phyloP scores from a whole-genome alignment of 441 rosid genomes.

The Flueggea neowawraea region DNA sequence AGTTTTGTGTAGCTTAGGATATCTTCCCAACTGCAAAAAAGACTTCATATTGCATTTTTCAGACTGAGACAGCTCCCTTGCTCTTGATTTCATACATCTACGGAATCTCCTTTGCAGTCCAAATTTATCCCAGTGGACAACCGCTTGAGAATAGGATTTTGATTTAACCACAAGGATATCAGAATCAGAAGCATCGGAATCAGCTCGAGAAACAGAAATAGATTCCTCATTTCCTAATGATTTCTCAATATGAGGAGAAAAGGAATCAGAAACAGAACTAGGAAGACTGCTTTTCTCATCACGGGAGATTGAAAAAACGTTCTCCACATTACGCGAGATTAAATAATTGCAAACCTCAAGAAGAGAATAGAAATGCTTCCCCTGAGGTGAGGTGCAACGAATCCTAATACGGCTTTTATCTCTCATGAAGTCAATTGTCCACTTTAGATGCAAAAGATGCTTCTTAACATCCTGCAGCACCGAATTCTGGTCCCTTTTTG shows the following conservation, averaged over 20 bases:
- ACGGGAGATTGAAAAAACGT: no score
- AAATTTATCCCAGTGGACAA: conserved; percentile 31
- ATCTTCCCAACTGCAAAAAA: no score
- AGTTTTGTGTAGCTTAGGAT: conserved; percentile 1
- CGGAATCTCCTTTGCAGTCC: conserved; percentile 11
- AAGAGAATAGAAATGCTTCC: conserved; percentile 51
- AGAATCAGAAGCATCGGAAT: no score
- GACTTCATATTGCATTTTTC: no score
- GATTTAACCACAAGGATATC: conserved; percentile 21
- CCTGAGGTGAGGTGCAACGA: conserved; percentile 68
- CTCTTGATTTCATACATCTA: conserved; percentile 24
- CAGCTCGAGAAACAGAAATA: conserved; percentile 7
- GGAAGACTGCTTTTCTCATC: conserved; percentile 12
- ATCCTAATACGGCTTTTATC: conserved; percentile 23
- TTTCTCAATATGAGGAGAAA: conserved; percentile 18
- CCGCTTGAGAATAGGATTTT: conserved; percentile 44
- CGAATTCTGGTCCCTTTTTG: not conserved
- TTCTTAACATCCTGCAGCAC: conserved; percentile 29
- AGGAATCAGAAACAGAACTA: conserved; percentile 16
- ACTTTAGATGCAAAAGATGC: conserved; percentile 58
- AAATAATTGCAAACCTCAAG: conserved; percentile 39
- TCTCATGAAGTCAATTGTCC: conserved; percentile 44
- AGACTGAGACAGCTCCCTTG: conserved; percentile 5
- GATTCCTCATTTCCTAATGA: conserved; percentile 11
- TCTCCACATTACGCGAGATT: no score